Evolutionary conservation across 306 rosid genomes (phyloP).

Genomic region (Leucaena leucocephala): DNA sequence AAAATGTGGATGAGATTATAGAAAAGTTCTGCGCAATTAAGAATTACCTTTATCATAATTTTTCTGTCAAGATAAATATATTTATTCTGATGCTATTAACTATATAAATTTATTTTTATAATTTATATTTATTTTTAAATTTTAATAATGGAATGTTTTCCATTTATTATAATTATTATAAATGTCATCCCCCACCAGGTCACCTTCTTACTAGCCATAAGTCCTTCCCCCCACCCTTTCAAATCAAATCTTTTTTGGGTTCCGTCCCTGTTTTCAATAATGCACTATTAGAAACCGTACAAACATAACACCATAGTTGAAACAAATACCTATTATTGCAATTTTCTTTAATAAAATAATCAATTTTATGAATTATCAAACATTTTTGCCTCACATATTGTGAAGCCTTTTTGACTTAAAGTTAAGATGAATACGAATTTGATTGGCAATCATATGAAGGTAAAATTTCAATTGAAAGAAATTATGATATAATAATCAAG

Average conservation of each 20-base stretch:
- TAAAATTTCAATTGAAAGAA: conserved; percentile 16
- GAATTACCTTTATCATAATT: too few species aligned
- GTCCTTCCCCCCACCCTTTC: not conserved
- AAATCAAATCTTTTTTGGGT: not conserved
- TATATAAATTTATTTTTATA: too few species aligned
- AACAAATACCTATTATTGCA: not conserved
- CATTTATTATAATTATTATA: not conserved
- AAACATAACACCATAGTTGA: not conserved
- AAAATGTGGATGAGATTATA: too few species aligned
- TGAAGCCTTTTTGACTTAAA: not conserved
- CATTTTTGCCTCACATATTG: not conserved
- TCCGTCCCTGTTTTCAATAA: not conserved
- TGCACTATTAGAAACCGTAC: not conserved
- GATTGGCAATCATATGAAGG: not conserved
- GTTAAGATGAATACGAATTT: not conserved
- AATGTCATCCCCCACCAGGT: not conserved
- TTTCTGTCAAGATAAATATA: too few species aligned
- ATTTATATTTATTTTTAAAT: too few species aligned
- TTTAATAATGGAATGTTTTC: too few species aligned
- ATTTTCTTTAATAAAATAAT: conserved; percentile 9
- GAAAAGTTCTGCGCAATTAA: too few species aligned
- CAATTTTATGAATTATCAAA: conserved; percentile 11
- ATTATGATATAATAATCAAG: conserved; percentile 24
- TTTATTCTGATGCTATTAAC: too few species aligned
- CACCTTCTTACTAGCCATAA: not conserved